Evolutionary conservation across 257 asterid genomes (phyloP), one percentile per base, ranked within the genome.

Genomic region (Plectranthus barbatus): DNA sequence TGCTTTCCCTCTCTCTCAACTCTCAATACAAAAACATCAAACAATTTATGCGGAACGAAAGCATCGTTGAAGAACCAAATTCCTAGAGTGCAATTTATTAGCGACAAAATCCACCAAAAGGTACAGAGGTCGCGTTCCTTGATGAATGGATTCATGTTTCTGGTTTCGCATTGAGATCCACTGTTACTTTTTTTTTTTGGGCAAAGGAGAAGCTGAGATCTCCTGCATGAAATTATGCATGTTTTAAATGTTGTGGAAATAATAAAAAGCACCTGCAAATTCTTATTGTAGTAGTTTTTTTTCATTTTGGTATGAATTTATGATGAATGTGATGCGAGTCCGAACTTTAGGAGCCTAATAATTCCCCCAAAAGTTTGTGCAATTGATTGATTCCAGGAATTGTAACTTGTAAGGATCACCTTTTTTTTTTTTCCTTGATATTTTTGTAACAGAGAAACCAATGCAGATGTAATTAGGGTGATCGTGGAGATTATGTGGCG

Each of bases 81-180:
- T 53, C 64, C 18, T 72, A 55, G 20, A 11, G 24, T 41, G 58
- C 49, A 52, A 56, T 6, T 45, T 45, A 14, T 58, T 19, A 49
- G 63, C 59, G 68, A 52, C 73, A 18, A 55, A 56, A 56, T 49
- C 70, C 34, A 31, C 41, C 49, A 65, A 62, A 67, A 60, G 76
- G 82, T 73, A 77, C 40, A 14, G 29, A 20, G 64, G 60, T 75
- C 58, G 51, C 66, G 17, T 1, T 55, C 29, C 47, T 1, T 47
- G 26, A 40, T 50, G 34, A 17, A 56, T 69, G 7, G 29, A 6
- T 64, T 46, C 36, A n/a, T 57, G 58, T 41, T 31, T 51, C 49
- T 33, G 45, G 23, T 39, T 62, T 50, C 1, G 29, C 40, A 24
- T 4, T 53, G 7, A 52, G 58, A 24, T n/a, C 59, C 45, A 19